A percentile compares a stretch with the other conserved stretches of the same genome.
phyloP scores from a whole-genome alignment of 2,329 filamentous ascomycete genomes.

The Pyrenophora tritici-repentis region DNA sequence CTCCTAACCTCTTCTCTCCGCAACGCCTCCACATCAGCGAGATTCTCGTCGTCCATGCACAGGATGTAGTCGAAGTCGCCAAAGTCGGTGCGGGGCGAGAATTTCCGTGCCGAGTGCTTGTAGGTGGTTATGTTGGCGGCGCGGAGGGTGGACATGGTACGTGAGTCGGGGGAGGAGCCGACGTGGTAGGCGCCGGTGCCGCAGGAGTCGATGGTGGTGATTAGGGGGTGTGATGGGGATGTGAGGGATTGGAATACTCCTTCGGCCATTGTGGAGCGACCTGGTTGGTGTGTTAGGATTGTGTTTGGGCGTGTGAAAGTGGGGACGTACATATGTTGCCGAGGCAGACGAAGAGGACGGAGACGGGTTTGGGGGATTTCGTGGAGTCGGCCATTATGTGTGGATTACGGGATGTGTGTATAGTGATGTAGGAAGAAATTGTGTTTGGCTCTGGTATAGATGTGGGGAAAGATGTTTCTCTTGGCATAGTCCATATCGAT shows the following conservation, averaged over 20 bases:
- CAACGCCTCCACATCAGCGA: constrained; percentile 69
- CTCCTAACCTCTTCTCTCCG: constrained; percentile 57
- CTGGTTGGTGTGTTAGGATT: constrained; percentile 35
- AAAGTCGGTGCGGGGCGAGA: constrained; percentile 72
- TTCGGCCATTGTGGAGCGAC: constrained; percentile 90
- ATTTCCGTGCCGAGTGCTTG: constrained; percentile 75
- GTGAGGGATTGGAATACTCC: constrained; percentile 80
- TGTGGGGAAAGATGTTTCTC: too few species aligned
- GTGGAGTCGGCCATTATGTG: constrained; percentile 8
- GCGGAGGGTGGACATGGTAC: constrained; percentile 79
- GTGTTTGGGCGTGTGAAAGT: neutral
- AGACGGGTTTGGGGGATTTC: constrained; percentile 52
- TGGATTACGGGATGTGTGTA: neutral
- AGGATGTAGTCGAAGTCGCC: constrained; percentile 88
- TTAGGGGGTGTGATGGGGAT: constrained; percentile 51
- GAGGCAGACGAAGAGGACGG: constrained; percentile 91
- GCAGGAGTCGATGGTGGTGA: constrained; percentile 80
- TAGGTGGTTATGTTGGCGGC: constrained; percentile 78
- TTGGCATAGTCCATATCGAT: too few species aligned
- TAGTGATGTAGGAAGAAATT: too few species aligned
- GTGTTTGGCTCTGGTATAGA: neutral
- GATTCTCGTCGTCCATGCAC: constrained; percentile 88
- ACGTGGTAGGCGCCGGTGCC: constrained; percentile 89
- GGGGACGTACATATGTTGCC: constrained; percentile 81
- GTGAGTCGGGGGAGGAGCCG: constrained; percentile 75